Conservation (phyloP, 1,284 basidiomycete species). For the Apiotrichum montevideense region DNA sequence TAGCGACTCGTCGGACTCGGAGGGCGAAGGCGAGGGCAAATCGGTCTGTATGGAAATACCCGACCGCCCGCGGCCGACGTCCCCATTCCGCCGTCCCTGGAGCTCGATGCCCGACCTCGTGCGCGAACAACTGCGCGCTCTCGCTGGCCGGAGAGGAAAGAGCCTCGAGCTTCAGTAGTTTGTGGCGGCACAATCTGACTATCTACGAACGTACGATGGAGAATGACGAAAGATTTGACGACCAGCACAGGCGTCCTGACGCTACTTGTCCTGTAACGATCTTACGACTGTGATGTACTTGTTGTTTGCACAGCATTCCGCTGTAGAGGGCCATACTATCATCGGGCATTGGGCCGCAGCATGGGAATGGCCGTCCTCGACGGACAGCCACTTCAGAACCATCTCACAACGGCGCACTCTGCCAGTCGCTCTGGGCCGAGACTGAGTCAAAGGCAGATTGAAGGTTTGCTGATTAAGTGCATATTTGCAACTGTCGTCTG, state of each 20-base stretch:
- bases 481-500: too few relatives aligned
- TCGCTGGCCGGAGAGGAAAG: neutral
- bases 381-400: too few relatives aligned
- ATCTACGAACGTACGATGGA: neutral
- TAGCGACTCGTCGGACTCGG: constrained; percentile 1
- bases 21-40: neutral
- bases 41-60: neutral
- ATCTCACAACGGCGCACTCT: too few relatives aligned
- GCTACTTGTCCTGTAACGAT: too few relatives aligned
- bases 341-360: too few relatives aligned
- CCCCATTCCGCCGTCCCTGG: neutral
- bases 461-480: too few relatives aligned
- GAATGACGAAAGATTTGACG: neutral
- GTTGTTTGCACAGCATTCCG: neutral
- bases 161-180: neutral
- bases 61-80: neutral
- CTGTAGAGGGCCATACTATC: too few relatives aligned
- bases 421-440: too few relatives aligned
- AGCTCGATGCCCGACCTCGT: constrained; percentile 4
- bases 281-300: neutral
- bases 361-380: too few relatives aligned
- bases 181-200: neutral
- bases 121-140: neutral
- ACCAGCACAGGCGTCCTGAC: too few relatives aligned
- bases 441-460: too few relatives aligned